Percentiles rank a stretch among this genome's conserved stretches.
phyloP scores from a whole-genome alignment of 1,284 basidiomycete species.

The Trichosporon ovoides region DNA sequence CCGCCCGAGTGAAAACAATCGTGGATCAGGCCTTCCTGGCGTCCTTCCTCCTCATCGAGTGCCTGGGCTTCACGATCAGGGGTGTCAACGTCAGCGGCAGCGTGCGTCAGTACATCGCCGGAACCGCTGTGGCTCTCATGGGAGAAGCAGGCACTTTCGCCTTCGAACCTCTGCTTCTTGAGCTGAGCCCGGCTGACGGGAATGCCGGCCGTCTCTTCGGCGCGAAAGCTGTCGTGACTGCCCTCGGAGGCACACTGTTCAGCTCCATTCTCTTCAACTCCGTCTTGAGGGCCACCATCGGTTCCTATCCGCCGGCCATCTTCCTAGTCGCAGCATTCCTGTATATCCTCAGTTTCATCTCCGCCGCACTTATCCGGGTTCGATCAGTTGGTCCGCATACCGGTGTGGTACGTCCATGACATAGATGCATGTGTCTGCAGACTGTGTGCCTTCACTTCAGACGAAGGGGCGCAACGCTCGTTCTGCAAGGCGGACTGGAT shows the following conservation, averaged over 20 bases:
- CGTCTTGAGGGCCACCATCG: neutral
- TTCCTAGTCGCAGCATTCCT: neutral
- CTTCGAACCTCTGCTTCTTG: neutral
- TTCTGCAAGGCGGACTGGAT: no score
- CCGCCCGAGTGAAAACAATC: neutral
- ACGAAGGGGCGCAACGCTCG: neutral
- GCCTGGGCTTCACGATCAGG: neutral
- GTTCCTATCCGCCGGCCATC: neutral
- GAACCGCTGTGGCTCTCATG: neutral
- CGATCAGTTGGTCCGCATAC: neutral
- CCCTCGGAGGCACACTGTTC: neutral
- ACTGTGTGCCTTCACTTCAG: neutral
- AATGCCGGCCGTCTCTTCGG: neutral
- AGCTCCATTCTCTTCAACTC: neutral
- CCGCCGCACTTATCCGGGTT: neutral
- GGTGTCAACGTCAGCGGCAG: constrained; percentile 1
- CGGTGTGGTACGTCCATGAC: neutral
- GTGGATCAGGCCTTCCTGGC: neutral
- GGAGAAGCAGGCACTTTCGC: neutral
- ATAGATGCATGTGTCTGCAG: neutral
- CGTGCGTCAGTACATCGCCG: neutral
- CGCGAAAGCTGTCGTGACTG: neutral
- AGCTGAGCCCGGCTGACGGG: neutral
- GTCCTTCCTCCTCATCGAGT: neutral
- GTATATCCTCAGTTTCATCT: neutral